Percentiles rank a stretch among this genome's conserved stretches.
Conservation (phyloP, 331 rosid genomes). For the Pyracantha coccinea region DNA sequence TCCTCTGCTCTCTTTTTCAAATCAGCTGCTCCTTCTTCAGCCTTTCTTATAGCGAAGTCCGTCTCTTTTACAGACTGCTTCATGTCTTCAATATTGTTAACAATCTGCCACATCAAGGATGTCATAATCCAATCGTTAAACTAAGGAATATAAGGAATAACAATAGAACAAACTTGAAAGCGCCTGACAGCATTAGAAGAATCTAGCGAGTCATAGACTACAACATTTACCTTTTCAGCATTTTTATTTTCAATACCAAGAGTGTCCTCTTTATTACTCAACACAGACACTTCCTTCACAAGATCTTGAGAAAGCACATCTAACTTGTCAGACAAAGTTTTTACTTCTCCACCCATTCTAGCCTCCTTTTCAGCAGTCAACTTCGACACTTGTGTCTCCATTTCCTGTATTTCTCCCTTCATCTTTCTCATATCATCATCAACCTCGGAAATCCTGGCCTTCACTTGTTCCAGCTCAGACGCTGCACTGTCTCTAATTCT, state of each 20-base stretch:
- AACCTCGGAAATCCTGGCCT: conserved; percentile 57
- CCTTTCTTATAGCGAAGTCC: conserved; percentile 59
- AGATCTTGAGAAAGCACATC: conserved; percentile 65
- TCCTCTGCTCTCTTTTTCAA: conserved; percentile 62
- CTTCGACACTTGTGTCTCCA: conserved; percentile 55
- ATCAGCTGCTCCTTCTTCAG: conserved; percentile 90
- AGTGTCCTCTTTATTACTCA: conserved; percentile 72
- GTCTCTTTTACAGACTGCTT: conserved; percentile 68
- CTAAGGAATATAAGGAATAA: neutral
- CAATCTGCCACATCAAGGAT: conserved; percentile 39
- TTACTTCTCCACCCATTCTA: conserved; percentile 86
- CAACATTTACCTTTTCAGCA: conserved; percentile 52
- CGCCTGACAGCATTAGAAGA: conserved; percentile 2
- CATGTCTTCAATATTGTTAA: conserved; percentile 68
- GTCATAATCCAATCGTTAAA: neutral
- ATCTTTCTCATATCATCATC: conserved; percentile 38
- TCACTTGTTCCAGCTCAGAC: conserved; percentile 64
- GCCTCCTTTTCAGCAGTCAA: conserved; percentile 84
- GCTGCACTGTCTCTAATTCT: conserved; percentile 65
- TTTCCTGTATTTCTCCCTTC: conserved; percentile 52
- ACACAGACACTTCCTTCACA: conserved; percentile 65
- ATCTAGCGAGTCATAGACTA: neutral
- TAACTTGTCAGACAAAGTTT: conserved; percentile 62
- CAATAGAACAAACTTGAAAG: neutral
- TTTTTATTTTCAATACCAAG: conserved; percentile 67